These are phyloP conservation scores for Nemania abortiva DNA, from an alignment of 2,329 filamentous ascomycete genomes.

Conservation along the genomic window DNA sequence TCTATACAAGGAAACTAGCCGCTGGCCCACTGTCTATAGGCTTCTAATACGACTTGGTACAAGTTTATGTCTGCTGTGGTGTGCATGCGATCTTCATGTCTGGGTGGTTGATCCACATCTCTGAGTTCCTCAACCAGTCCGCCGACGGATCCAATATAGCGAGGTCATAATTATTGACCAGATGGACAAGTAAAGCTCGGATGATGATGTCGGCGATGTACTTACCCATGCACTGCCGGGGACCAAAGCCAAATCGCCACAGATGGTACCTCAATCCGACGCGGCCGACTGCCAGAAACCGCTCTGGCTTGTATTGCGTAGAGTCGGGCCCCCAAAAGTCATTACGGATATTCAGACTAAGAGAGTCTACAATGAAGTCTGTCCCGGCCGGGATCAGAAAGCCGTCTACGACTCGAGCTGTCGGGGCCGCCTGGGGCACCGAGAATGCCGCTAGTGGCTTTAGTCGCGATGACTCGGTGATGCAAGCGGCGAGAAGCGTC, in stretches of 20 bases:
- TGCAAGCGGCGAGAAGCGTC: slow-evolving; percentile 49
- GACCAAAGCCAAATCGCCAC: slow-evolving; percentile 61
- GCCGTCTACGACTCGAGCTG: slow-evolving; percentile 50
- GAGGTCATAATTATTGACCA: slow-evolving; percentile 4
- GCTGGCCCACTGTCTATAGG: too few relatives aligned
- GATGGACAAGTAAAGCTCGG: slow-evolving; percentile 29
- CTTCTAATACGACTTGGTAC: too few relatives aligned
- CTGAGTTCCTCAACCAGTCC: not conserved
- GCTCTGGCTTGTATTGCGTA: slow-evolving; percentile 51
- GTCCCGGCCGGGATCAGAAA: slow-evolving; percentile 54
- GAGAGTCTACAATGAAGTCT: slow-evolving; percentile 58
- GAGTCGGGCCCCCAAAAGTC: slow-evolving; percentile 55
- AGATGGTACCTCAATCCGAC: slow-evolving; percentile 52
- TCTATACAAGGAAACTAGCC: too few relatives aligned
- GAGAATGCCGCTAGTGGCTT: slow-evolving; percentile 57
- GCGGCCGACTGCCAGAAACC: slow-evolving; percentile 43
- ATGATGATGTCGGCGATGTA: slow-evolving; percentile 56
- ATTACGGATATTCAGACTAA: slow-evolving; percentile 57
- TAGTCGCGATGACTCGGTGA: slow-evolving; percentile 57
- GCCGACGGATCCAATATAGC: not conserved
- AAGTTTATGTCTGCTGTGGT: not conserved
- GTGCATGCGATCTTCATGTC: not conserved
- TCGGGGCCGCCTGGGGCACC: slow-evolving; percentile 56
- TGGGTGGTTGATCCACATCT: slow-evolving; percentile 12
- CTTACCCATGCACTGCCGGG: slow-evolving; percentile 58